phyloP scores from a whole-genome alignment of 345 rosid genomes.

The Eucalyptus sideroxylon region DNA sequence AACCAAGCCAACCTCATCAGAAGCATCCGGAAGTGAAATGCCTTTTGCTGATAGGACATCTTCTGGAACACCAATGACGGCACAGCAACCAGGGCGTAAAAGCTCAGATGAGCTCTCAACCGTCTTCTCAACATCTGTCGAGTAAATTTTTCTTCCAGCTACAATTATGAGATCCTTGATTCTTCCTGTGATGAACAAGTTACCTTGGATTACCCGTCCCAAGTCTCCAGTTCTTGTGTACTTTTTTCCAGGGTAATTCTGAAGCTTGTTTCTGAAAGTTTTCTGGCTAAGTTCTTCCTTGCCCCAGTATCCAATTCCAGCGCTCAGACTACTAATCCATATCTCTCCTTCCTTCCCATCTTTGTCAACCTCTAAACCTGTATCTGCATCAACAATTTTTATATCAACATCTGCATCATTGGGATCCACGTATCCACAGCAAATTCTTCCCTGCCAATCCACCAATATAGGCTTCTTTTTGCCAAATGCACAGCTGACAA shows the following conservation, averaged over 20 bases:
- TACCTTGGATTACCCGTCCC: constrained; percentile 46
- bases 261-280: constrained; percentile 38
- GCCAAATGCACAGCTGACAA: constrained; percentile 60
- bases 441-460: constrained; percentile 63
- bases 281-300: constrained; percentile 36
- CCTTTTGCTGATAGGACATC: constrained; percentile 48
- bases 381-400: constrained; percentile 37
- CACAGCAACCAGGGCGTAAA: constrained; percentile 61
- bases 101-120: constrained; percentile 47
- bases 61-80: constrained; percentile 61
- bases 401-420: constrained; percentile 36
- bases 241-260: constrained; percentile 15
- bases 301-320: constrained; percentile 66
- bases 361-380: constrained; percentile 21
- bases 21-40: constrained; percentile 34
- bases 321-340: constrained; percentile 54
- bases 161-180: constrained; percentile 67
- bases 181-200: constrained; percentile 56
- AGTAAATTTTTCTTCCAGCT: constrained; percentile 60
- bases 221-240: constrained; percentile 57
- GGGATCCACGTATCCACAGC: constrained; percentile 38
- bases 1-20: constrained; percentile 55
- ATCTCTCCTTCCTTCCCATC: constrained; percentile 56
- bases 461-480: constrained; percentile 39
- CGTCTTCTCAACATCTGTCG: constrained; percentile 59